These are phyloP conservation scores for Phoenix dactylifera DNA, from an alignment of 176 grass and related monocot species.

Conservation along the genomic window DNA sequence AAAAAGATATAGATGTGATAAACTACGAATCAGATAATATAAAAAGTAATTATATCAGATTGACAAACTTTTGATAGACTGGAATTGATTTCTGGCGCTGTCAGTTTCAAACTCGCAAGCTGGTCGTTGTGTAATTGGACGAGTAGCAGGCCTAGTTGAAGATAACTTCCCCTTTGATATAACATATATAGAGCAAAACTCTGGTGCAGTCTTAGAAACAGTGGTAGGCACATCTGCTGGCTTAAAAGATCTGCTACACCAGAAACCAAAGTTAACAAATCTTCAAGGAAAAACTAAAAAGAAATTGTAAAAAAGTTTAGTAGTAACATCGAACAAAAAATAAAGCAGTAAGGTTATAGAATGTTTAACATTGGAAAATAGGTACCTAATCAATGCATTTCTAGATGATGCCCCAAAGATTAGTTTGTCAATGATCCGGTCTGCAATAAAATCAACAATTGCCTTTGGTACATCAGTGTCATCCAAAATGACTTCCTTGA, in stretches of 20 bases:
- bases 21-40: not conserved
- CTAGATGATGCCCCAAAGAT: slow-evolving; percentile 50
- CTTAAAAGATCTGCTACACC: slow-evolving; percentile 43
- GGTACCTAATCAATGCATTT: slow-evolving; percentile 58
- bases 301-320: not conserved
- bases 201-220: slow-evolving; percentile 45
- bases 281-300: not conserved
- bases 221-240: slow-evolving; percentile 58
- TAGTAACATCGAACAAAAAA: not conserved
- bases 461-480: slow-evolving; percentile 49
- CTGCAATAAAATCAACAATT: slow-evolving; percentile 58
- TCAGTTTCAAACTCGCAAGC: slow-evolving; percentile 16
- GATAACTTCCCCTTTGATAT: slow-evolving; percentile 79
- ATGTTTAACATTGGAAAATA: not conserved
- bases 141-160: slow-evolving; percentile 46
- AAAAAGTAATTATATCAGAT: not conserved
- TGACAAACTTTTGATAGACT: slow-evolving; percentile 40
- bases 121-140: slow-evolving; percentile 25
- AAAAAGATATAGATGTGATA: slow-evolving; percentile 2
- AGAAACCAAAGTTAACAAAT: slow-evolving; percentile 4
- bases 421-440: slow-evolving; percentile 42
- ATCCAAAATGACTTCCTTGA: slow-evolving; percentile 69
- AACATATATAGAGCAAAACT: slow-evolving; percentile 59
- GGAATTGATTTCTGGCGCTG: slow-evolving; percentile 10
- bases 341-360: not conserved